Evolutionary conservation across 2,329 filamentous ascomycete genomes (phyloP), one percentile per base, ranked within the genome.

Genomic region (Diplodia sapinea): DNA sequence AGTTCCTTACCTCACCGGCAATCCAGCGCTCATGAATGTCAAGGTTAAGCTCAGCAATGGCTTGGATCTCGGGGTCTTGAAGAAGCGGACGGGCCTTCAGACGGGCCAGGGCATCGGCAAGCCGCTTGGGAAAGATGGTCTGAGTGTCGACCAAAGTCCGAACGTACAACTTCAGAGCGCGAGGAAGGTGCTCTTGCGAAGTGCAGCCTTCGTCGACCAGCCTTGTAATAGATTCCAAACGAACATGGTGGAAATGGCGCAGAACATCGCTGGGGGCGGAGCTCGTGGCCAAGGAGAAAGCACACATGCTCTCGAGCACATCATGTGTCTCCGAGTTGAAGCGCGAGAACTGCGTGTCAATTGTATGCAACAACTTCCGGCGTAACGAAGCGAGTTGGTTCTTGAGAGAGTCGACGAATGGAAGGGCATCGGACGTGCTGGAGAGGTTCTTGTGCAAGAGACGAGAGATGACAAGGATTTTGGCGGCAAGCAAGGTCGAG

Each of bases 21-120:
- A 95, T 91, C 91, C 93, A 96, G 23, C 85, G 85, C 70, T 89
- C 88, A 73, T 92, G 88, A 11, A 95, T 80, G 74, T 97, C 93
- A 31, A 97, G 81, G 43, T 91, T 87, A 13, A 97, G 80, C 17
- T 89, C 90, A 70, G 91, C 87, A 1, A 95, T 78, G 0, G 81
- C 79, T 65, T 85, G 84, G 20, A 97, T 81, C 1, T 88, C 84
- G 1, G 84, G 79, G 75, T 96, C 91, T n/a, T 87, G 87, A 3
- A 97, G 80, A 13, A 98, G 82, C 0, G 90, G 87, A 8, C 86
- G 85, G 63, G 85, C 84, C 77, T 94, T 94, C 5, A 97, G 78
- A 26, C 83, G 85, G 8, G 84, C 81, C 3, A 97, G 80, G 1
- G 90, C 87, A 66, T 92, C 89, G 0, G 89, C 85, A 12, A 97